Evolutionary conservation across 1,284 basidiomycete species (phyloP).

Genomic region (Veloboletus limbatus): DNA sequence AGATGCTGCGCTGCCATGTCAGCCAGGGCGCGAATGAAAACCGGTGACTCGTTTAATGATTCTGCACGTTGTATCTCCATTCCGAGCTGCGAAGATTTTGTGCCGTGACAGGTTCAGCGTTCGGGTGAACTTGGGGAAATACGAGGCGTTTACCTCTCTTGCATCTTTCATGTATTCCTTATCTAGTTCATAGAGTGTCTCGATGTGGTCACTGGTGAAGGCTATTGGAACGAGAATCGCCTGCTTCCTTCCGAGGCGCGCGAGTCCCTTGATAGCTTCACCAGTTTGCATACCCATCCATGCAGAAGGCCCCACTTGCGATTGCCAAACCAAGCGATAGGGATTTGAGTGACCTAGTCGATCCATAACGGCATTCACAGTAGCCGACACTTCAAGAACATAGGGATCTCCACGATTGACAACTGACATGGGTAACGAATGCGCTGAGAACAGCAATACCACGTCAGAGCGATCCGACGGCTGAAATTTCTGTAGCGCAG

Average conservation of each 20-base stretch:
- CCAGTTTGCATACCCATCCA: constrained; percentile 99
- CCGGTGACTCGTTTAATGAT: constrained; percentile 97
- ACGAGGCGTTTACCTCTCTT: constrained; percentile 61
- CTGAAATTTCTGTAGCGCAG: constrained; percentile 80
- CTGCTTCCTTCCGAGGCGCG: constrained; percentile 83
- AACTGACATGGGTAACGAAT: constrained; percentile 96
- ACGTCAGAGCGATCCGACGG: constrained; percentile 66
- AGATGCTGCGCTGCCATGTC: constrained; percentile 90
- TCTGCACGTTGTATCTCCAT: constrained; percentile 90
- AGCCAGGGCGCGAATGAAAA: constrained; percentile 94
- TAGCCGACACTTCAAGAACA: constrained; percentile 91
- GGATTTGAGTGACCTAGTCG: constrained; percentile 77
- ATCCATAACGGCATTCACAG: constrained; percentile 89
- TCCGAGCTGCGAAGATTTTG: constrained; percentile 64
- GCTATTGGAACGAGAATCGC: constrained; percentile 94
- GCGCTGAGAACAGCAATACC: constrained; percentile 94
- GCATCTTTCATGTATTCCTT: constrained; percentile 93
- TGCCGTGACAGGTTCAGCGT: too few species aligned
- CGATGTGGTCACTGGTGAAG: constrained; percentile 99
- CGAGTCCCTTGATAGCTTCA: constrained; percentile 90
- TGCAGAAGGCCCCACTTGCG: constrained; percentile 93
- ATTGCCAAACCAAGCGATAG: constrained; percentile 97
- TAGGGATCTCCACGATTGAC: constrained; percentile 99
- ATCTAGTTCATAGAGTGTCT: constrained; percentile 97
- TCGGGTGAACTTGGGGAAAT: background rate